Evolutionary conservation across 208 protist species (phyloP).

Genomic region (Trypanosoma theileri): DNA sequence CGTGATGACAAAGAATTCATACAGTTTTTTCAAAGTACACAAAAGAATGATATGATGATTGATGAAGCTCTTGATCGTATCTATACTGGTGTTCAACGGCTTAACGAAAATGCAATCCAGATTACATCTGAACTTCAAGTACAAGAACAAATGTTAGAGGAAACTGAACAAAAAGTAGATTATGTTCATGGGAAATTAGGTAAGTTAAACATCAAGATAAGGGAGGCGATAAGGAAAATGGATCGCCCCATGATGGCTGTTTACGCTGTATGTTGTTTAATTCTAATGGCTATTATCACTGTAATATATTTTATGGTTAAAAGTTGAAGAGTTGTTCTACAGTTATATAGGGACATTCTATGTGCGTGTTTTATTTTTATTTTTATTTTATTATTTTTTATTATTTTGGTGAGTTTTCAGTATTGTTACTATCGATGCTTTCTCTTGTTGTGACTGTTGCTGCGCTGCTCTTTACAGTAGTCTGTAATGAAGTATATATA

Average conservation of each 20-base stretch:
- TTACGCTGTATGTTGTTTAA: conserved; percentile 54
- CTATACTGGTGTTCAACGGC: conserved; percentile 40
- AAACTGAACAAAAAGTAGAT: conserved; percentile 43
- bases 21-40: conserved; percentile 50
- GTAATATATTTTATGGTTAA: conserved; percentile 55
- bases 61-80: conserved; percentile 70
- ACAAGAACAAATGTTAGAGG: conserved; percentile 44
- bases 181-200: conserved; percentile 39
- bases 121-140: conserved; percentile 60
- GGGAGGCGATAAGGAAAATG: conserved; percentile 47
- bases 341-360: too few relatives aligned
- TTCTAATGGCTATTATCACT: conserved; percentile 48
- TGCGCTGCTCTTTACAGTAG: too few relatives aligned
- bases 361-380: not conserved
- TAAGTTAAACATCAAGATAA: conserved; percentile 56
- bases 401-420: too few relatives aligned
- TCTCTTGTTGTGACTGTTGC: too few relatives aligned
- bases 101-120: conserved; percentile 62
- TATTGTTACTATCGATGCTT: too few relatives aligned
- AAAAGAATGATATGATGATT: conserved; percentile 53
- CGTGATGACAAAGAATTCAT: conserved; percentile 56
- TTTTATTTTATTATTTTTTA: conserved; percentile 14
- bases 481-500: too few relatives aligned
- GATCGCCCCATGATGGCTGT: conserved; percentile 51
- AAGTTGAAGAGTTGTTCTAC: too few relatives aligned